These are phyloP conservation scores for Solanum dulcamara DNA, from an alignment of 257 asterid genomes.

Conservation along the genomic window DNA sequence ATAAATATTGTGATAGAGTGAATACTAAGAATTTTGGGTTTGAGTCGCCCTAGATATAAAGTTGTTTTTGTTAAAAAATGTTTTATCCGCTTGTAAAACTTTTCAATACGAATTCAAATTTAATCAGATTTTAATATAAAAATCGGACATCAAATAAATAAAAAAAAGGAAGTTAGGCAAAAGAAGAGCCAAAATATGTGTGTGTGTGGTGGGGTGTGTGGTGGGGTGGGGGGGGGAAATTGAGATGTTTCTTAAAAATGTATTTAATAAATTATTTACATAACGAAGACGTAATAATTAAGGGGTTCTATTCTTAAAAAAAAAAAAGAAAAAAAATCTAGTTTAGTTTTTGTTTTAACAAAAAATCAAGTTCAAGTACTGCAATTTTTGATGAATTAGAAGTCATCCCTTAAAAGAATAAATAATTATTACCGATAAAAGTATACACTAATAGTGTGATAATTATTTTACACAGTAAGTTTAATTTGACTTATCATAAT, in stretches of 20 bases:
- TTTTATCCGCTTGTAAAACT: no score
- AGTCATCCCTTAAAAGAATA: background rate
- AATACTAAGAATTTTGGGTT: no score
- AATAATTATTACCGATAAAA: background rate
- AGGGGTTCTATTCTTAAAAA: background rate
- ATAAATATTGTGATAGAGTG: no score
- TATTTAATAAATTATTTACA: background rate
- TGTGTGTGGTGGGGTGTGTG: no score
- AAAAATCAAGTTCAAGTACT: background rate
- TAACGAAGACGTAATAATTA: background rate
- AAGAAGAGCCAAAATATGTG: background rate
- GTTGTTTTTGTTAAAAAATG: no score
- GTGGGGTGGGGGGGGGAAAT: no score
- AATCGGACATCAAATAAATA: no score
- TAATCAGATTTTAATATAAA: no score
- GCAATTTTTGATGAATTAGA: background rate
- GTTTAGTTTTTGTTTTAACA: background rate
- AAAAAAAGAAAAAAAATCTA: accelerated
- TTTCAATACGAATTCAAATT: no score
- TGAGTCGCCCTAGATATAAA: no score
- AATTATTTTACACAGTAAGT: background rate
- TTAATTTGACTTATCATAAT: background rate
- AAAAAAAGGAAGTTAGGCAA: background rate
- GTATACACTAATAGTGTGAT: background rate
- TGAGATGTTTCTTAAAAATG: background rate